These are phyloP conservation scores for Mycena chlorophos DNA, from an alignment of 768 basidiomycete genomes.

Conservation along the genomic window DNA sequence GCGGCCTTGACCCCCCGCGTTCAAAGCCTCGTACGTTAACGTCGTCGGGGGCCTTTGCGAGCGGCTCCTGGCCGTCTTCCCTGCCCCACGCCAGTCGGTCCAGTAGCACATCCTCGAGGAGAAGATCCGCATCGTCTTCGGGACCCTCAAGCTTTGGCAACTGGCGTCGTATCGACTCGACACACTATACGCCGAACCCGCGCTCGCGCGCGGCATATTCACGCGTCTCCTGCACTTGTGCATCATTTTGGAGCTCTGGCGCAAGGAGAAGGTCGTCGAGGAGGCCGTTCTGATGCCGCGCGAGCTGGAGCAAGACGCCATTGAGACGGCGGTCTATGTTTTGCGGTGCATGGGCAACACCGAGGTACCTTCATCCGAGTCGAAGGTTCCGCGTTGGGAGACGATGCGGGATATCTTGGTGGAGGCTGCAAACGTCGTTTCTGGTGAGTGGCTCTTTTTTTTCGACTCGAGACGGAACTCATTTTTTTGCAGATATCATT, in stretches of 20 bases:
- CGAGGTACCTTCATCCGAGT: slow-evolving; percentile 29
- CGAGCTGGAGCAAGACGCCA: slow-evolving; percentile 48
- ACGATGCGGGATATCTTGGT: slow-evolving; percentile 40
- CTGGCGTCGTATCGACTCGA: slow-evolving; percentile 51
- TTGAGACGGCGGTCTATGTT: slow-evolving; percentile 44
- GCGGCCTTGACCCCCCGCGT: slow-evolving; percentile 33
- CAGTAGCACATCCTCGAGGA: slow-evolving; percentile 59
- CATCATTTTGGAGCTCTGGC: slow-evolving; percentile 59
- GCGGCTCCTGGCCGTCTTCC: slow-evolving; percentile 54
- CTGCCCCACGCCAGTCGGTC: slow-evolving; percentile 44
- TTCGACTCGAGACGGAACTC: slow-evolving; percentile 2
- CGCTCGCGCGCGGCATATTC: slow-evolving; percentile 51
- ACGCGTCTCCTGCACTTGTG: slow-evolving; percentile 54
- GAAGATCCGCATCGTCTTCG: slow-evolving; percentile 54
- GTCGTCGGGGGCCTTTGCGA: slow-evolving; percentile 55
- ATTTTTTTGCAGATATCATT: slow-evolving; percentile 34
- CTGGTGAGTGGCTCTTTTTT: slow-evolving; percentile 35
- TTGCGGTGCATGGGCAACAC: slow-evolving; percentile 49
- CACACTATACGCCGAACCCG: slow-evolving; percentile 47
- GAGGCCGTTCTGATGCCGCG: slow-evolving; percentile 48
- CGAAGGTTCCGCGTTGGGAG: slow-evolving; percentile 41
- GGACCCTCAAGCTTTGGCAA: slow-evolving; percentile 55
- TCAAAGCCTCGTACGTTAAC: slow-evolving; percentile 48
- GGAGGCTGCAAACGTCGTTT: slow-evolving; percentile 42
- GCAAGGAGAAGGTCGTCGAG: slow-evolving; percentile 42